Conservation (phyloP, 2,329 filamentous ascomycete species). For the Cladophialophora chaetospira region DNA sequence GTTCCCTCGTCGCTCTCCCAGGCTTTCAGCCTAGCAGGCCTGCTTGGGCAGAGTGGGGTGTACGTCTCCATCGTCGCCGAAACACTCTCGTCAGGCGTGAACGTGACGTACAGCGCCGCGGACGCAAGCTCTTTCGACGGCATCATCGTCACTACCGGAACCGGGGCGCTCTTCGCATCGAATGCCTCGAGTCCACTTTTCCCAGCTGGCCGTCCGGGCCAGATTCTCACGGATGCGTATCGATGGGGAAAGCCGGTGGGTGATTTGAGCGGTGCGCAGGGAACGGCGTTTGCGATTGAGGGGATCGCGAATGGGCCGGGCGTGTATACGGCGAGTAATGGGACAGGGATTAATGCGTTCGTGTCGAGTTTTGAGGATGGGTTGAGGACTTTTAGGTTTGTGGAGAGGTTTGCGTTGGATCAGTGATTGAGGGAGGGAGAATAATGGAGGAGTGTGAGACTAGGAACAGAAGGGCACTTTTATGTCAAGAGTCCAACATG, state of each 20-base stretch:
- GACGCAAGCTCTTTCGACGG: slow-evolving; percentile 5
- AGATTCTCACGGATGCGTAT: slow-evolving; percentile 3
- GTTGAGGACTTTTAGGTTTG: slow-evolving; percentile 1
- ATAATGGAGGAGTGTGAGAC: too few species aligned
- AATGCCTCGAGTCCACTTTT: not conserved
- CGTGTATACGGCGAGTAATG: not conserved
- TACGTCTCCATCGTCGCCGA: not conserved
- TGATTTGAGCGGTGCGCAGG: not conserved
- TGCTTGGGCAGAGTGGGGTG: not conserved
- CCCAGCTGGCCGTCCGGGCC: not conserved
- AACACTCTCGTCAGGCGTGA: not conserved
- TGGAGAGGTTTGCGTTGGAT: not conserved
- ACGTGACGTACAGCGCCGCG: not conserved
- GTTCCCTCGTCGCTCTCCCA: not conserved
- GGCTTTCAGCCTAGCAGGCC: not conserved
- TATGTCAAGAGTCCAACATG: too few species aligned
- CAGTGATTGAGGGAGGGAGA: not conserved
- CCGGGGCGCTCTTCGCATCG: not conserved
- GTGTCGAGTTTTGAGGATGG: not conserved
- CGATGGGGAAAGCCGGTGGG: slow-evolving; percentile 3
- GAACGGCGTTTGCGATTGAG: not conserved
- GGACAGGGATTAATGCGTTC: not conserved
- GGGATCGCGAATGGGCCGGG: not conserved
- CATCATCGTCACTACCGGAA: not conserved
- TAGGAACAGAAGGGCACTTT: too few species aligned